Base-by-base conservation (phyloP, 2,329 filamentous ascomycete genomes). In the Leptographium flavum region DNA sequence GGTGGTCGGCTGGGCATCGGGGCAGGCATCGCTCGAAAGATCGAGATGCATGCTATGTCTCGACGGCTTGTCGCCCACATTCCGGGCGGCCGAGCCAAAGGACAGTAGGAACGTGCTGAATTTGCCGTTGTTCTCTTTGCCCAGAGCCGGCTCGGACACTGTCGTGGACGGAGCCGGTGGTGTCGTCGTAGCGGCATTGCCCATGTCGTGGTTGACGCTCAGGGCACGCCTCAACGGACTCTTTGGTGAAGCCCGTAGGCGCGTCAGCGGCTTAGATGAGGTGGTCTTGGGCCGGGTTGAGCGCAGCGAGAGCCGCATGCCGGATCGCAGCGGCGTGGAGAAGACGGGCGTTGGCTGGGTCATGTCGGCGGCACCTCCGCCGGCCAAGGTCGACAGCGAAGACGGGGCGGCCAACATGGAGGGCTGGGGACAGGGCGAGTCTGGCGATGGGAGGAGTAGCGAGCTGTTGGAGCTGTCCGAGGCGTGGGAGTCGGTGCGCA, bases 181-280 rank as follows among this genome's bases (percentile, higher is more conserved):
- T 22, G 65, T 57, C 14, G 75, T 71, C 39, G 73, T 64, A 32
- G 74, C 4, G 8, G 36, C 70, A 63, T 92, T 93, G 27, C 78
- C 83, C 51, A 78, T 72, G 56, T 88, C 83, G 6, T 75, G 69
- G 30, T 79, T 78, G 55, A 80, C 72, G 57, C 71, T 82, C 48
- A 94, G 69, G 39, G 76, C 81, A 57, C 87, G 81, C 59, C 88
- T 85, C 44, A 84, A 70, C 10, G 90, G 87, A 59, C 86, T 93
- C 60, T 81, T 83, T 3, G 84, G 83, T 38, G 84, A 87, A 21
- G 78, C 79, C 52, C 82, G 79, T 27, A 69, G 64, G 50, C 84
- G 78, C 36, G 77, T 71, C 31, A 73, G 66, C 3, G 75, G 70
- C 32, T 71, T 65, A 15, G 66, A 58, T 19, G 66, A 67, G 45